Conservation (phyloP, 2,329 filamentous ascomycete genomes). For the Pseudocercospora crystallina region DNA sequence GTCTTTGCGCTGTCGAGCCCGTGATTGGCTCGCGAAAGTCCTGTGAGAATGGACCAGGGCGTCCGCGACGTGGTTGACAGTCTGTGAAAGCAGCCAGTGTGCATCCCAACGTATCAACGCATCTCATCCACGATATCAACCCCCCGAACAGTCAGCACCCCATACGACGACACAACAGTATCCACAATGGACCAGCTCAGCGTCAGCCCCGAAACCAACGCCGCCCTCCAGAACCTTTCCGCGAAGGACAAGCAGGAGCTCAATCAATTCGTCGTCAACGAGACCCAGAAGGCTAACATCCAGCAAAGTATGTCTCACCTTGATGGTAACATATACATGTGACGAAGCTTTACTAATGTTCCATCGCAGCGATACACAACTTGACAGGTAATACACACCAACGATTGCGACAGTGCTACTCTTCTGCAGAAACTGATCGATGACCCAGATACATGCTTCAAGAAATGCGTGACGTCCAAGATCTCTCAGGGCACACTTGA, state of each 20-base stretch:
- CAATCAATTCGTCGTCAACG: conserved; percentile 78
- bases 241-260: conserved; percentile 68
- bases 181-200: conserved; percentile 29
- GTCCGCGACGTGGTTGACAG: too few species aligned
- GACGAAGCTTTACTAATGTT: background rate
- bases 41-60: too few species aligned
- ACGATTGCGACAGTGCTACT: background rate
- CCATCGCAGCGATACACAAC: conserved; percentile 17
- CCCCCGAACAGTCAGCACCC: background rate
- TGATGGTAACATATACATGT: background rate
- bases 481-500: conserved; percentile 74
- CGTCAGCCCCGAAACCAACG: conserved; percentile 28
- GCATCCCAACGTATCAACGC: background rate
- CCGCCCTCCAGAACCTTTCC: conserved; percentile 30
- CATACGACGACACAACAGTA: background rate
- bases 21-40: too few species aligned
- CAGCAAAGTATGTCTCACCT: conserved; percentile 43
- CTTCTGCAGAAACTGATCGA: background rate
- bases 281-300: conserved; percentile 80
- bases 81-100: background rate
- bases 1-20: too few species aligned
- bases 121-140: conserved; percentile 6
- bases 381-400: conserved; percentile 8
- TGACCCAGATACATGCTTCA: conserved; percentile 65
- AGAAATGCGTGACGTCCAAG: conserved; percentile 79